Evolutionary conservation across 257 asterid species (phyloP), one percentile per base, ranked within the genome.

Genomic region (Vinca minor): DNA sequence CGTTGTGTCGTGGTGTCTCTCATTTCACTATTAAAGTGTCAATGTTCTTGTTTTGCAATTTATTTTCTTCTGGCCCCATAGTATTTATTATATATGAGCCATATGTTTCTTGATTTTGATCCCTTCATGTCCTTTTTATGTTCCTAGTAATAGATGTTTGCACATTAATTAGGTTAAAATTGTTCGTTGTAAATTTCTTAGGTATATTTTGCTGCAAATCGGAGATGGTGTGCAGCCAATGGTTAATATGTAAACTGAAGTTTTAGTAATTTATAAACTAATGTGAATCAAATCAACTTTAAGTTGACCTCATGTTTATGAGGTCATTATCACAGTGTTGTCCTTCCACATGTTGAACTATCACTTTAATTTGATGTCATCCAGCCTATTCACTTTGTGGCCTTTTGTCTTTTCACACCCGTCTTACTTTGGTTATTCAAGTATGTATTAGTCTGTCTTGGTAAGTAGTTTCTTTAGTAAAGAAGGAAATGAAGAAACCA

Each of bases 371-470:
- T 25, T 11, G 58, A 52, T 11, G 15, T 20, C 34, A 52, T 52
- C 34, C 26, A 52, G 34, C 26, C 58, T 52, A 29, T 52, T 25
- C 58, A 52, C 35, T 13, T 52, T 52, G 28, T 52, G 58, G 58
- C 58, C 25, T 25, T n/a, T 52, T 26, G 29, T 52, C 11, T 1
- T 23, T 54, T 54, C 59, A 28, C 59, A 54, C 60, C 11, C 13
- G 11, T 11, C 36, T n/a, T 53, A 26, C 18, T 53, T 28, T 29
- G 9, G 5, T 21, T 28, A 29, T 17, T 25, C 8, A 15, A 21
- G 14, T 10, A 26, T 1, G 35, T 53, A 26, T 26, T 26, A 13
- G 38, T 53, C 59, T 54, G 60, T 18, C 11, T 29, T 44, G n/a
- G n/a, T n/a, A n/a, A n/a, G n/a, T n/a, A n/a, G n/a, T n/a, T n/a